phyloP scores from a whole-genome alignment of 371 early-diverging fungal species.

The Chytridium lagenaria region DNA sequence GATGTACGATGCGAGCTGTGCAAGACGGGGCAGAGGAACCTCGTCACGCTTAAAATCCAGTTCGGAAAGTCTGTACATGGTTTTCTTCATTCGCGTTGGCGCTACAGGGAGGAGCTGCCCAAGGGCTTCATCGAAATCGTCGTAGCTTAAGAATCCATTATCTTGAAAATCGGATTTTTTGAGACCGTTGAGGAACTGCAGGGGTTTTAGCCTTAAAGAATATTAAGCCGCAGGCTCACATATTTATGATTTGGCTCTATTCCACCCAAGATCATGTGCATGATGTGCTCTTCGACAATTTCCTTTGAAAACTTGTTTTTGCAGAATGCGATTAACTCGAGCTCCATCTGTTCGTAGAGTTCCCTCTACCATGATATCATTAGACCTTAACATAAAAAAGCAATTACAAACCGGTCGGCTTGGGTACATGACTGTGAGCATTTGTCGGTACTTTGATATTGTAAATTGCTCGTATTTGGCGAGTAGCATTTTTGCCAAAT shows the following conservation, averaged over 20 bases:
- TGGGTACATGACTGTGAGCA: conserved; percentile 52
- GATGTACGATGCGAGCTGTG: conserved; percentile 43
- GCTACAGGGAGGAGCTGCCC: conserved; percentile 43
- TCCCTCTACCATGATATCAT: conserved; percentile 38
- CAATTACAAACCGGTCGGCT: conserved; percentile 42
- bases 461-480: conserved; percentile 31
- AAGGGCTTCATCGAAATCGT: conserved; percentile 56
- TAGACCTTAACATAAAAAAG: neutral
- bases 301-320: conserved; percentile 53
- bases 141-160: conserved; percentile 41
- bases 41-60: conserved; percentile 34
- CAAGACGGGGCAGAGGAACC: conserved; percentile 45
- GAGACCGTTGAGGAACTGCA: conserved; percentile 42
- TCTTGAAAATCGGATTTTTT: conserved; percentile 48
- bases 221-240: conserved; percentile 29
- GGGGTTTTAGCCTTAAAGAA: neutral
- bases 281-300: conserved; percentile 50
- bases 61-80: conserved; percentile 42
- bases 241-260: conserved; percentile 57
- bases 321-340: conserved; percentile 54
- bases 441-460: conserved; percentile 39
- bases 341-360: conserved; percentile 58
- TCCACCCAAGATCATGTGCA: conserved; percentile 47
- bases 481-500: conserved; percentile 43
- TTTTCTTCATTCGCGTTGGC: conserved; percentile 27